Base-by-base conservation (phyloP, 768 basidiomycete genomes). In the Trametes meyenii region DNA sequence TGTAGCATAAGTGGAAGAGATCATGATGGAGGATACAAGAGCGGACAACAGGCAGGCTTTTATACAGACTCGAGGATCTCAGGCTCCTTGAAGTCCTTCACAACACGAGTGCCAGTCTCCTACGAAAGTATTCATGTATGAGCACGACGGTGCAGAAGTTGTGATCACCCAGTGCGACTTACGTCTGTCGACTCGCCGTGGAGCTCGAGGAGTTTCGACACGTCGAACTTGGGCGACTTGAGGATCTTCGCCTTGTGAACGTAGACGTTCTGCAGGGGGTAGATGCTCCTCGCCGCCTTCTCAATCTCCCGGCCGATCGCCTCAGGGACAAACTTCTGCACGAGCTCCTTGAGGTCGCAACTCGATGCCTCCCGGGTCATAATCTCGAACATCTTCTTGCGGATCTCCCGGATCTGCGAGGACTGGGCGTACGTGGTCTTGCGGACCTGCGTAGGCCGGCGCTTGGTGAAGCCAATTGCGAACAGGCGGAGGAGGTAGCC, bases 361-460 rank as follows among this genome's bases (percentile, higher is more conserved):
- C 88, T 93, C 60, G 92, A 84, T 51, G 95, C 92, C 80, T 99
- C 97, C 66, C 96, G 87, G 59, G 87, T 95, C 88, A 96, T 95
- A 76, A 96, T 94, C 82, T 96, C 97, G 70, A 98, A 94, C 97
- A 99, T 99, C 86, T 98, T 98, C 77, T 92, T 92, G 76, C 97
- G 84, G 76, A 99, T 98, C 83, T 97, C 96, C 67, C 93, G 87
- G 70, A 98, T 87, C 79, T 99, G 97, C 71, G 87, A 82, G 24
- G 94, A 83, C 79, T 98, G 92, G 48, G 97, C 97, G 76, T 99
- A 99, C 36, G 97, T 98, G 58, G 97, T 99, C 84, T 98, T 98
- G 79, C 89, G 92, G 71, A 99, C 97, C 79, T 99, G 97, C 71
- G 89, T 83, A 71, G 89, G 94, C 67, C 96, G 89, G 67, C 94